Conservation (phyloP, 495 filamentous ascomycete genomes). For the Beverwykella pulmonaria region DNA sequence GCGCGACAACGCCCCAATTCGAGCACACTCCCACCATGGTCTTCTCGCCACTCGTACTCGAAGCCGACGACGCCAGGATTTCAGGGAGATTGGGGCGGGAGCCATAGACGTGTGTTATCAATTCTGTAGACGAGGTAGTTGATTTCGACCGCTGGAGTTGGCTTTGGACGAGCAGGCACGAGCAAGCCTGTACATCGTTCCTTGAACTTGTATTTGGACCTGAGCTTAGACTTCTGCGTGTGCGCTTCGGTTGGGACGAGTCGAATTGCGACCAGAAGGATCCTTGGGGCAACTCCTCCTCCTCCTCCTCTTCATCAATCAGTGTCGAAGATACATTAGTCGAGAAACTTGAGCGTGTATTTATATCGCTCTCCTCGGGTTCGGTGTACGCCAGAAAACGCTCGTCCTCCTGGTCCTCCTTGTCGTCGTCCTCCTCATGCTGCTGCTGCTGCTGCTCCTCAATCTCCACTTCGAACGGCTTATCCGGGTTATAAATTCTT, state of each 20-base stretch:
- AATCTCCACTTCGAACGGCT: neutral
- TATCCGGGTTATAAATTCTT: conserved; percentile 1
- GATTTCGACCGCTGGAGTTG: neutral
- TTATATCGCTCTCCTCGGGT: neutral
- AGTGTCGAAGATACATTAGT: conserved; percentile 14
- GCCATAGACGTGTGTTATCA: neutral
- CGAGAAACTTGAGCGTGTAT: neutral
- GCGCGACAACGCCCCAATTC: neutral
- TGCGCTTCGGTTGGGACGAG: neutral
- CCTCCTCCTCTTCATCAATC: conserved; percentile 15
- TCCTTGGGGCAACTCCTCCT: neutral
- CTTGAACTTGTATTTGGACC: neutral
- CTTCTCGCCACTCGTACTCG: neutral
- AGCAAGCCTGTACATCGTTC: neutral
- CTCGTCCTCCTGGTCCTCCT: neutral
- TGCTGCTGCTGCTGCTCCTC: neutral
- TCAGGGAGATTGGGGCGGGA: neutral
- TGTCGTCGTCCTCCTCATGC: conserved; percentile 7
- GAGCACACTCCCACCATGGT: conserved; percentile 24
- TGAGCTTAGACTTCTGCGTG: neutral
- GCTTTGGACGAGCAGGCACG: neutral
- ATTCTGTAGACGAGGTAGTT: neutral
- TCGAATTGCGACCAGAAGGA: neutral
- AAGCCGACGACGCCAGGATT: neutral
- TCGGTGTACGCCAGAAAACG: neutral